A percentile compares a stretch with the other conserved stretches of the same genome.
Evolutionary conservation across 805 yeast species (phyloP).

Genomic region (Jamesozyma hellenica): DNA sequence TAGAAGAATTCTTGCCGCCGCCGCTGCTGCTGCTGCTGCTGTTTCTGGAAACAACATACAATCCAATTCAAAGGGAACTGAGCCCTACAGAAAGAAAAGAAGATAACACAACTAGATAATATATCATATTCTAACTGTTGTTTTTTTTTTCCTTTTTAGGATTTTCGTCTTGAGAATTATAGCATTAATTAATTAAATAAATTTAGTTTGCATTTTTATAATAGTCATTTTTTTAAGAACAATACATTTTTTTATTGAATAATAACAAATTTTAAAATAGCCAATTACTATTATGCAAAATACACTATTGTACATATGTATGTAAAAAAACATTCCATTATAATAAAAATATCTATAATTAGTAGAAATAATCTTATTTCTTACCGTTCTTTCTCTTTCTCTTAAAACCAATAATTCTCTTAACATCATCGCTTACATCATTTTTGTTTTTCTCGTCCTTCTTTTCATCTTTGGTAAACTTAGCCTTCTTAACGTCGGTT

Average conservation of each 20-base stretch:
- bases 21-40: slow-evolving; percentile 33
- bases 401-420: slow-evolving; percentile 56
- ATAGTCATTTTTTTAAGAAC: too few relatives aligned
- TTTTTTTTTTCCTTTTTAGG: too few relatives aligned
- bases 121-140: too few relatives aligned
- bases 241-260: too few relatives aligned
- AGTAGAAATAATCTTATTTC: slow-evolving; percentile 10
- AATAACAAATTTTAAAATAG: too few relatives aligned
- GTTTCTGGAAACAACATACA: slow-evolving; percentile 23
- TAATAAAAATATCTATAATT: not conserved
- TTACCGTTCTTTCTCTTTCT: slow-evolving; percentile 52
- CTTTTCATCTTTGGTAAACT: slow-evolving; percentile 4
- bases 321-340: too few relatives aligned
- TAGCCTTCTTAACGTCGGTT: slow-evolving; percentile 11
- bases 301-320: too few relatives aligned
- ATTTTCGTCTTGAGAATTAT: too few relatives aligned
- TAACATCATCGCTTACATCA: slow-evolving; percentile 44
- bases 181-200: too few relatives aligned
- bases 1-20: slow-evolving; percentile 29
- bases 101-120: slow-evolving; percentile 8
- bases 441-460: slow-evolving; percentile 17
- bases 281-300: too few relatives aligned
- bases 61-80: slow-evolving; percentile 12
- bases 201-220: too few relatives aligned
- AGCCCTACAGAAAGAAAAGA: slow-evolving; percentile 24